These are phyloP conservation scores for Scheffersomyces lignicola DNA, from an alignment of 1,139 yeast species.

Conservation along the genomic window DNA sequence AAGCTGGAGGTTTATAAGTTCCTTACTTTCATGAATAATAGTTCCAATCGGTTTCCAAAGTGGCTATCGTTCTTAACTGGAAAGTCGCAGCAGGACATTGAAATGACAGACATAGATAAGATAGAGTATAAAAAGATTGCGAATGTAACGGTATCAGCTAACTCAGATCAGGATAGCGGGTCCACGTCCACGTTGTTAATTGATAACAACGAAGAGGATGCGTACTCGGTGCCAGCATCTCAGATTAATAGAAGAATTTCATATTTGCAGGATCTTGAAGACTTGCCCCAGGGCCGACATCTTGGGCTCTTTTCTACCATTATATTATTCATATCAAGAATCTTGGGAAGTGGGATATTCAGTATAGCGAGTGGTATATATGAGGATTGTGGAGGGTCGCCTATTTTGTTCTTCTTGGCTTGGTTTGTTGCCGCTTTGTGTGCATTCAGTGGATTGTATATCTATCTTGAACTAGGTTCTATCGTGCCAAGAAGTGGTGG, in stretches of 20 bases:
- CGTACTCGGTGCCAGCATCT: not conserved
- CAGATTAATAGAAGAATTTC: slow-evolving; percentile 10
- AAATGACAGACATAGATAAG: slow-evolving; percentile 13
- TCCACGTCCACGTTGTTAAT: slow-evolving; percentile 4
- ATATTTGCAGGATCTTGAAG: slow-evolving; percentile 38
- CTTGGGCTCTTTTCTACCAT: slow-evolving; percentile 67
- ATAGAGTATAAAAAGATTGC: slow-evolving; percentile 12
- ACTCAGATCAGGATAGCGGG: slow-evolving; percentile 1
- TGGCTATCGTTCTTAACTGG: slow-evolving; percentile 1
- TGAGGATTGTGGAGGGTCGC: slow-evolving; percentile 67
- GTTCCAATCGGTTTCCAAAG: slow-evolving; percentile 3
- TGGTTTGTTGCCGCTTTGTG: slow-evolving; percentile 64
- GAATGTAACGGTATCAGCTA: slow-evolving; percentile 4
- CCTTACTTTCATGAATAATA: not conserved
- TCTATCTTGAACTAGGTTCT: slow-evolving; percentile 68
- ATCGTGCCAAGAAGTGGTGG: slow-evolving; percentile 76
- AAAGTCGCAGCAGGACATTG: slow-evolving; percentile 7
- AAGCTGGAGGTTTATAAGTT: too few relatives aligned
- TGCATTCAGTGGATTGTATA: slow-evolving; percentile 65
- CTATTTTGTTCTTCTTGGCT: slow-evolving; percentile 54
- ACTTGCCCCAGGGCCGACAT: slow-evolving; percentile 75
- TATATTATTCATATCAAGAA: slow-evolving; percentile 62
- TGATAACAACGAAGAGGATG: slow-evolving; percentile 4
- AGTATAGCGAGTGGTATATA: slow-evolving; percentile 69
- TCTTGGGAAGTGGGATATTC: slow-evolving; percentile 77